These are phyloP conservation scores for Tremellales sp. DNA, from an alignment of 1,284 basidiomycete genomes.

Conservation along the genomic window DNA sequence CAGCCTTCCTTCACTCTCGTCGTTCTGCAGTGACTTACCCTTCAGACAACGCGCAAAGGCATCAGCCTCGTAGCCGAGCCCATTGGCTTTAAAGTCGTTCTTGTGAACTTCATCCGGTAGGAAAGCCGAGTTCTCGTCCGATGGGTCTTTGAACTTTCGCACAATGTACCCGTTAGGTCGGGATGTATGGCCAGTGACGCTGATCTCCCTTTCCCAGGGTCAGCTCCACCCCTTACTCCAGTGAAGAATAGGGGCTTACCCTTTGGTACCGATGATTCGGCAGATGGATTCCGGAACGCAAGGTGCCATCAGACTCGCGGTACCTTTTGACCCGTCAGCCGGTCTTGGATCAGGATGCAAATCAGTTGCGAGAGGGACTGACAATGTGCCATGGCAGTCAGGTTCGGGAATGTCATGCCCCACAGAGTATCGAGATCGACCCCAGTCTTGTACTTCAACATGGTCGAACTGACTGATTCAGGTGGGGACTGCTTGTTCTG, in stretches of 20 bases:
- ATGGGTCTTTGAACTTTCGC: constrained; percentile 7
- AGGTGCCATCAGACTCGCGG: background rate
- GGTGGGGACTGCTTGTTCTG: constrained; percentile 29
- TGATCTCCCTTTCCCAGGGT: constrained; percentile 21
- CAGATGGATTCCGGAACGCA: background rate
- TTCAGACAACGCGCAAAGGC: constrained; percentile 44
- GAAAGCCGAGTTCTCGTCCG: constrained; percentile 8
- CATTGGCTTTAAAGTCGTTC: constrained; percentile 29
- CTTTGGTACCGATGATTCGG: constrained; percentile 34
- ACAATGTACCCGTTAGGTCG: constrained; percentile 20
- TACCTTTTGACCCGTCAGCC: background rate
- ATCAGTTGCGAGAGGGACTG: no score
- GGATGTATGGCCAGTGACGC: constrained; percentile 23
- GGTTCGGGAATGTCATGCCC: constrained; percentile 37
- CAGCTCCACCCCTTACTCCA: background rate
- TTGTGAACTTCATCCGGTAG: constrained; percentile 25
- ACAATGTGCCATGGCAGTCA: constrained; percentile 40
- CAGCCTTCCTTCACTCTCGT: background rate
- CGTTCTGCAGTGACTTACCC: constrained; percentile 9
- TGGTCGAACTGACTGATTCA: constrained; percentile 29
- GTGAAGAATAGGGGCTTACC: constrained; percentile 16
- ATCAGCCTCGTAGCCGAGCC: constrained; percentile 48
- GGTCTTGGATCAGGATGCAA: background rate
- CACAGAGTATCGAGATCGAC: constrained; percentile 42
- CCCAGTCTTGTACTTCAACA: constrained; percentile 41